These are phyloP conservation scores for Cymbidium sinense DNA, from an alignment of 106 monocot genomes.

Conservation along the genomic window DNA sequence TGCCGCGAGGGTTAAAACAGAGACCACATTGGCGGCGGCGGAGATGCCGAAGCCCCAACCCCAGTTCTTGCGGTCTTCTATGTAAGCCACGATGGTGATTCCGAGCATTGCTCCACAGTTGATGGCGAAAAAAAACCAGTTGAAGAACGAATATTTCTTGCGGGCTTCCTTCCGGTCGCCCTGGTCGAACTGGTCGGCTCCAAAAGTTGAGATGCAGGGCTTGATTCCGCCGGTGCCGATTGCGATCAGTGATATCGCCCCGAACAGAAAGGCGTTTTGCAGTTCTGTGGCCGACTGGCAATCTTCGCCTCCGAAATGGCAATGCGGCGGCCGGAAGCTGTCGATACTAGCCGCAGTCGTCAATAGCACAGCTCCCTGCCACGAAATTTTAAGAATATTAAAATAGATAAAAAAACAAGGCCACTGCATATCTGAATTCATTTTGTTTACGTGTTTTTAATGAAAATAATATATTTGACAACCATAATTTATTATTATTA, in stretches of 20 bases:
- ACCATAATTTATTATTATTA: too few relatives aligned
- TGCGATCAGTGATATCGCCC: slow-evolving; percentile 27
- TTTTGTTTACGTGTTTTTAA: too few relatives aligned
- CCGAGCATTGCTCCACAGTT: neutral
- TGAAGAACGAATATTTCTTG: slow-evolving; percentile 15
- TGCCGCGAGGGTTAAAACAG: neutral
- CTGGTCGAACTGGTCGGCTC: slow-evolving; percentile 59
- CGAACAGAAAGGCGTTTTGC: slow-evolving; percentile 21
- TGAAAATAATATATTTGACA: too few relatives aligned
- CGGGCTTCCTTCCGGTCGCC: slow-evolving; percentile 17
- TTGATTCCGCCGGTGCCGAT: slow-evolving; percentile 55
- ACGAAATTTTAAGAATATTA: too few relatives aligned
- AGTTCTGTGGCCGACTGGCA: too few relatives aligned
- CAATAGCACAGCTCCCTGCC: too few relatives aligned
- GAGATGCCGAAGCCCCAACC: neutral
- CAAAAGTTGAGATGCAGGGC: slow-evolving; percentile 50
- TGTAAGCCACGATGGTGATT: neutral
- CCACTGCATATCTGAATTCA: too few relatives aligned
- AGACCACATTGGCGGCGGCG: neutral
- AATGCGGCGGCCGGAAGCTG: too few relatives aligned
- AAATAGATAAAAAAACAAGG: too few relatives aligned
- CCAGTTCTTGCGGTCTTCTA: neutral
- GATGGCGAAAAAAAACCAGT: neutral
- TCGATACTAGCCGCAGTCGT: too few relatives aligned
- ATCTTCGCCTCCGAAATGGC: too few relatives aligned